Base-by-base conservation (phyloP, 306 rosid species). In the Rosa rugosa region DNA sequence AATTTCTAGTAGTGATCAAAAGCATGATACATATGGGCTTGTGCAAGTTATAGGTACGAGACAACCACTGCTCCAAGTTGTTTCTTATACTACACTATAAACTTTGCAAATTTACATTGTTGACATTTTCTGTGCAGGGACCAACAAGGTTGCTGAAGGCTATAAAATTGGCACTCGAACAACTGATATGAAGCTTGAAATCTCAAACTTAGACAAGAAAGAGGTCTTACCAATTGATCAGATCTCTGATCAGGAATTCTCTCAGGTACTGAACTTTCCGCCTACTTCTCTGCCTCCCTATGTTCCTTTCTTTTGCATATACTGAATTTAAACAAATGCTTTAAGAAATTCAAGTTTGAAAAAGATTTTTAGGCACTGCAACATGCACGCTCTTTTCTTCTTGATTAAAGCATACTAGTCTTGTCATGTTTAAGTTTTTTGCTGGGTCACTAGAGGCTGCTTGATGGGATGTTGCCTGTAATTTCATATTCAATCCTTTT, bases 21-120 rank as follows among this genome's bases (percentile, higher is more conserved):
- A 93, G 85, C 96, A 87, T 68, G 99, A 93, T 65, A 83, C 89
- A 82, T 89, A 93, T 82, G 90, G 99, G 88, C 98, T 95, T 89
- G 99, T 91, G 69, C 98, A 90, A 85, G 93, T 95, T 82, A 88
- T 88, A 84, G 99, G 99, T 93, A 91, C 71, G 82, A 72, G 51
- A 71, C 51, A 66, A 71, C 72, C 63, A 41, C 71, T 31, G 71
- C 60, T 77, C 72, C 27, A n/a, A 34, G 70, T 73, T 51, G 22
- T 83, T 54, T 67, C 67, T 51, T 78, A 17, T 46, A 25, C 45
- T 62, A 36, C 67, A 42, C 41, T 36, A 20, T 78, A 69, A 68
- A 63, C 47, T 72, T 57, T 17, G 38, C 65, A 38, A n/a, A 77
- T 22, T 69, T 82, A 80, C 23, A 53, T 69, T 77, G 36, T 76